These are phyloP conservation scores for Aegilops longissima DNA, from an alignment of 176 grass and related monocot genomes.

Conservation along the genomic window DNA sequence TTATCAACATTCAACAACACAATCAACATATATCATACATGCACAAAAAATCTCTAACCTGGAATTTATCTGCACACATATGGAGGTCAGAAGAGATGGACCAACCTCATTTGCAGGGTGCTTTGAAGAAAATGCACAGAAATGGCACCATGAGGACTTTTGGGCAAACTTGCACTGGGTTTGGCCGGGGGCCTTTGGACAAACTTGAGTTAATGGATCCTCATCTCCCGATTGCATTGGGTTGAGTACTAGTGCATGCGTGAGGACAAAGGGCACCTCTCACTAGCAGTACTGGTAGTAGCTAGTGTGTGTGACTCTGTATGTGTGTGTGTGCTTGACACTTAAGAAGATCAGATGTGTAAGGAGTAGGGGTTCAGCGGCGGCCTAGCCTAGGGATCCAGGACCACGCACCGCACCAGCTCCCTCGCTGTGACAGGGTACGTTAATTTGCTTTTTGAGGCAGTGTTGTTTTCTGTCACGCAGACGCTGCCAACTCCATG, in stretches of 20 bases:
- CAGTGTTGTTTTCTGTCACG: constrained; percentile 33
- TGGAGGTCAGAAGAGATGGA: too few species aligned
- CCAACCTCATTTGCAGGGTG: background rate
- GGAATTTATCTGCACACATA: background rate
- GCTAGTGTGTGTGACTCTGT: background rate
- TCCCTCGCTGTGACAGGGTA: constrained; percentile 23
- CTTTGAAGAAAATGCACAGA: background rate
- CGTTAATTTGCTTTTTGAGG: constrained; percentile 41
- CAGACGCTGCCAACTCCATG: constrained; percentile 6
- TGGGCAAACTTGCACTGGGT: background rate
- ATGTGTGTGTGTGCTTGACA: constrained; percentile 23
- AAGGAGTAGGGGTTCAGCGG: constrained; percentile 37
- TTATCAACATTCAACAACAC: background rate
- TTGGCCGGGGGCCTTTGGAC: background rate
- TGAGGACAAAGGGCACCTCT: constrained; percentile 41
- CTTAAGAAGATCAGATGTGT: constrained; percentile 40
- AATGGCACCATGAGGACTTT: background rate
- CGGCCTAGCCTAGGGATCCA: constrained; percentile 17
- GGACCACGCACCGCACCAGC: constrained; percentile 37
- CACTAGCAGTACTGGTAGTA: constrained; percentile 21
- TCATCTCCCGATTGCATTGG: background rate
- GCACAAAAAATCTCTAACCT: background rate
- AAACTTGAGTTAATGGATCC: background rate
- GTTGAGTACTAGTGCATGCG: background rate
- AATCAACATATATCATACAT: background rate